Percentiles rank a stretch among this genome's conserved stretches.
phyloP scores from a whole-genome alignment of 2,329 filamentous ascomycete species.

The Pestalotiopsis fici region DNA sequence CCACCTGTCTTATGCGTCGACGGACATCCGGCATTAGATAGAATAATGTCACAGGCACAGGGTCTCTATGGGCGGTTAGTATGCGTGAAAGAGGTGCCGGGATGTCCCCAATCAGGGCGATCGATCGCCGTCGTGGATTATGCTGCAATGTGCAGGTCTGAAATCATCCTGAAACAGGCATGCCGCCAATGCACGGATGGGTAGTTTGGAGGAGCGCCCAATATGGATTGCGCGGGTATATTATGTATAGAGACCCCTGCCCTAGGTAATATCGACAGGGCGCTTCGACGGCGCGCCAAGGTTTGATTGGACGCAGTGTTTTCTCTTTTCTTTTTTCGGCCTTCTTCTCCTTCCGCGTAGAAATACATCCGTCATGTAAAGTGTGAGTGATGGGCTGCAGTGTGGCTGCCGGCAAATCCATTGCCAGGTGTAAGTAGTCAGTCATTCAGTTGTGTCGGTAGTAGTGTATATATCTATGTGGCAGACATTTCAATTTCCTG shows the following conservation, averaged over 20 bases:
- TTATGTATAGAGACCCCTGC: background rate
- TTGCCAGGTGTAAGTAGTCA: background rate
- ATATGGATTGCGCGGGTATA: background rate
- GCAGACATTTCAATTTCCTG: background rate
- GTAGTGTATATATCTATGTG: background rate
- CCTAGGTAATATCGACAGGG: background rate
- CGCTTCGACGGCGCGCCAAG: background rate
- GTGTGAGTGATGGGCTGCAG: background rate
- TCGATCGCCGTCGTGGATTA: constrained; percentile 14
- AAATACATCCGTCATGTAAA: background rate
- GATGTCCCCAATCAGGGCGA: constrained; percentile 6
- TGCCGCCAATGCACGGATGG: constrained; percentile 18
- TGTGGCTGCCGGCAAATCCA: background rate
- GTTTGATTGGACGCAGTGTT: background rate
- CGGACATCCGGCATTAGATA: constrained; percentile 19
- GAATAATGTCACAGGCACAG: constrained; percentile 8
- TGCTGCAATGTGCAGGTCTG: constrained; percentile 28
- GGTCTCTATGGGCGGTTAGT: background rate
- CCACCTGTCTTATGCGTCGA: constrained; percentile 21
- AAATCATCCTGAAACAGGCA: constrained; percentile 37
- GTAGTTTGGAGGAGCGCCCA: background rate
- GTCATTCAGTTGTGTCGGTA: background rate
- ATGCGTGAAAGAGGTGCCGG: background rate
- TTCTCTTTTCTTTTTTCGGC: background rate
- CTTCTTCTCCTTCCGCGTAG: background rate